A percentile compares a stretch with the other conserved stretches of the same genome.
Evolutionary conservation across 106 monocot species (phyloP).

Genomic region (Narthecium ossifragum): DNA sequence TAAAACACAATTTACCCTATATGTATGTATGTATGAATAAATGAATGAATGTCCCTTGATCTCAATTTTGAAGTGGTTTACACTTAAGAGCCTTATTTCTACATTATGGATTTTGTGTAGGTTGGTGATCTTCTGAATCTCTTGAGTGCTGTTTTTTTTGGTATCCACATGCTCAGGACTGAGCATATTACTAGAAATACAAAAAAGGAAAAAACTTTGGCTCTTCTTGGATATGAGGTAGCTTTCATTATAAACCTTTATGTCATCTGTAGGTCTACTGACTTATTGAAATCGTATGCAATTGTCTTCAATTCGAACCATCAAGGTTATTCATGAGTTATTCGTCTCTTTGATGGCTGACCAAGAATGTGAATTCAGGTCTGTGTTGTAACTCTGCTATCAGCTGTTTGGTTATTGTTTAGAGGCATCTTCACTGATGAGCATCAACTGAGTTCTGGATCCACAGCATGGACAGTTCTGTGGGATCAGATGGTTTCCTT

Average conservation of each 20-base stretch:
- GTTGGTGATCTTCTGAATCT: conserved; percentile 78
- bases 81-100: neutral
- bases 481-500: conserved; percentile 52
- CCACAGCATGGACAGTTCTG: conserved; percentile 22
- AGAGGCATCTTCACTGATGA: conserved; percentile 22
- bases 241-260: neutral
- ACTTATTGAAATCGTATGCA: neutral
- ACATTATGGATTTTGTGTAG: conserved; percentile 21
- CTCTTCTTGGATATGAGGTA: conserved; percentile 86
- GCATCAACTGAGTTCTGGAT: conserved; percentile 13
- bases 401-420: conserved; percentile 55
- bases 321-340: neutral
- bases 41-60: too few species aligned
- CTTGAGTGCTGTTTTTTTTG: conserved; percentile 74
- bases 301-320: neutral
- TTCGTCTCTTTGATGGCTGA: neutral
- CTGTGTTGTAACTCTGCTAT: conserved; percentile 51
- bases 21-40: too few species aligned
- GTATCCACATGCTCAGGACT: conserved; percentile 76
- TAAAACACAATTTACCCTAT: neutral
- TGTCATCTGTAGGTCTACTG: too few species aligned
- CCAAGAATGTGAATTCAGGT: conserved; percentile 29
- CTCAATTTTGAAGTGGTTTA: neutral
- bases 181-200: conserved; percentile 71
- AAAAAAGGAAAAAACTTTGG: conserved; percentile 47